These are phyloP conservation scores for Mucor indicus DNA, from an alignment of 371 early-diverging fungal genomes.

Conservation along the genomic window DNA sequence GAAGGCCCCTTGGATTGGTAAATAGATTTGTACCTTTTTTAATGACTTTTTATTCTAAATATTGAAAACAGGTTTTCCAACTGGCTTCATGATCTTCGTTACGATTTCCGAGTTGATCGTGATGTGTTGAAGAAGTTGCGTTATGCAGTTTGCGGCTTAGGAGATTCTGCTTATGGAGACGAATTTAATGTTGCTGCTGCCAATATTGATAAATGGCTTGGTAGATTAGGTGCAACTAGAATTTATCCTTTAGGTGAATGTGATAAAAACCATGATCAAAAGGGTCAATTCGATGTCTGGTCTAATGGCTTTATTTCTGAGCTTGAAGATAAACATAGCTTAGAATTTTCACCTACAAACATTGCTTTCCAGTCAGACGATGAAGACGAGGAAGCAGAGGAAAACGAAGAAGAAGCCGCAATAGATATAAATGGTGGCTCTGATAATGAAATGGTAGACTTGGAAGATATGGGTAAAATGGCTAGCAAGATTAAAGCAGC, in stretches of 20 bases:
- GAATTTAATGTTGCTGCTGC: conserved; percentile 62
- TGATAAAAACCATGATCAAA: conserved; percentile 65
- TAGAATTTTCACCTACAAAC: conserved; percentile 42
- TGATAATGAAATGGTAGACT: conserved; percentile 68
- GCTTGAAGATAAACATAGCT: conserved; percentile 40
- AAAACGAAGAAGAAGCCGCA: conserved; percentile 19
- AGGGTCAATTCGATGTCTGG: conserved; percentile 58
- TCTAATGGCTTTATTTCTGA: conserved; percentile 43
- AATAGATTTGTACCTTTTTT: background rate
- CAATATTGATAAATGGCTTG: conserved; percentile 65
- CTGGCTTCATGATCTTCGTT: conserved; percentile 68
- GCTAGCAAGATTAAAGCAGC: conserved; percentile 60
- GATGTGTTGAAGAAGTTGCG: conserved; percentile 54
- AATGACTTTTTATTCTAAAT: background rate
- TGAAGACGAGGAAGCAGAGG: conserved; percentile 45
- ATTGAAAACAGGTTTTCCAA: conserved; percentile 43
- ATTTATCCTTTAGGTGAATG: conserved; percentile 67
- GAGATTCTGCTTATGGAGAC: conserved; percentile 71
- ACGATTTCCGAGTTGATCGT: conserved; percentile 69
- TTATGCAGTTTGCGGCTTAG: conserved; percentile 75
- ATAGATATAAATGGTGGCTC: conserved; percentile 25
- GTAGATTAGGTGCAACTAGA: conserved; percentile 66
- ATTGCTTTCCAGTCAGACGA: conserved; percentile 57
- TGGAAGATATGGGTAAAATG: conserved; percentile 74
- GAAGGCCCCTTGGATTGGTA: conserved; percentile 73